These are phyloP conservation scores for Pythium folliculosum DNA, from an alignment of 352 stramenopile genomes.

Conservation along the genomic window DNA sequence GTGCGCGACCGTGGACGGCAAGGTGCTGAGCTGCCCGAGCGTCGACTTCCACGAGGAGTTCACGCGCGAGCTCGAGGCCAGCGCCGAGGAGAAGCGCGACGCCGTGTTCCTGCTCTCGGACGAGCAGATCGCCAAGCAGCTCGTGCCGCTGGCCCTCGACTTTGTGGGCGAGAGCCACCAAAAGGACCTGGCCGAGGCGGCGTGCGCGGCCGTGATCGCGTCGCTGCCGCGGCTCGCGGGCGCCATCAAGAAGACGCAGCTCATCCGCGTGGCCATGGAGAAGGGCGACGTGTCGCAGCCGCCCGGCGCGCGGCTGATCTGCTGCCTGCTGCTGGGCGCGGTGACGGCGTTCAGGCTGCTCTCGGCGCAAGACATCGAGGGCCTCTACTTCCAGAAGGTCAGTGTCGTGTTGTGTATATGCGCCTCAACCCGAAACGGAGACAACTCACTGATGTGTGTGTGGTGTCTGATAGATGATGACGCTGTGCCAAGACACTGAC, in stretches of 20 bases:
- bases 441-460: background rate
- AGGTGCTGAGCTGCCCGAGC: slow-evolving; percentile 56
- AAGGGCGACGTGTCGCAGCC: slow-evolving; percentile 83
- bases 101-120: slow-evolving; percentile 70
- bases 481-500: slow-evolving; percentile 81
- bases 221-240: slow-evolving; percentile 55
- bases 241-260: slow-evolving; percentile 80
- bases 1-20: slow-evolving; percentile 69
- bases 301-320: slow-evolving; percentile 76
- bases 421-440: too few relatives aligned
- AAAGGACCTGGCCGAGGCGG: slow-evolving; percentile 73
- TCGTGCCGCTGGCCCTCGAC: slow-evolving; percentile 72
- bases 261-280: slow-evolving; percentile 82
- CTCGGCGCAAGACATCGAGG: slow-evolving; percentile 71
- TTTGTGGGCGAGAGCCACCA: slow-evolving; percentile 75
- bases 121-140: slow-evolving; percentile 74
- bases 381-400: slow-evolving; percentile 84
- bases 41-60: slow-evolving; percentile 73
- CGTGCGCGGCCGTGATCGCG: slow-evolving; percentile 59
- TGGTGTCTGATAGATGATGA: slow-evolving; percentile 64
- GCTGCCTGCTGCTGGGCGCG: slow-evolving; percentile 69
- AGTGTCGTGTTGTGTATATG: background rate
- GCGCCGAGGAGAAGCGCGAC: slow-evolving; percentile 55
- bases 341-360: slow-evolving; percentile 74
- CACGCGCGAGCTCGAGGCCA: slow-evolving; percentile 43